These are phyloP conservation scores for Epichloe elymi DNA, from an alignment of 2,329 filamentous ascomycete genomes.

Conservation along the genomic window DNA sequence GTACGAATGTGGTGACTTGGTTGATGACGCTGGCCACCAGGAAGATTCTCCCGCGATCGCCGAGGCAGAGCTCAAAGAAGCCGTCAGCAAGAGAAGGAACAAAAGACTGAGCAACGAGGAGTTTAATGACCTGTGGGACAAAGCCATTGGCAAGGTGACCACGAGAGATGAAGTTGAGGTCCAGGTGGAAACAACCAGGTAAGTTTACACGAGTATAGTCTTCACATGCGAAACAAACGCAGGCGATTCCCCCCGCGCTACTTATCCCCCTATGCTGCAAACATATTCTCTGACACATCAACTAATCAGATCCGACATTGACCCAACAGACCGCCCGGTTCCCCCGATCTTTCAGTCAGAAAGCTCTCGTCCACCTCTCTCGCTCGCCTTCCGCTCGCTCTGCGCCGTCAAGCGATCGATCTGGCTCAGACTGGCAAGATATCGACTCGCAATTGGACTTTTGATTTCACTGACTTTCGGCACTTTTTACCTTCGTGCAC, in stretches of 20 bases:
- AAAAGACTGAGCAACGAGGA: conserved; percentile 77
- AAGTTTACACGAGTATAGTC: conserved; percentile 27
- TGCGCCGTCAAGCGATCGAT: conserved; percentile 69
- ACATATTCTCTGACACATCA: conserved; percentile 37
- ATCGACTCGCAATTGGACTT: conserved; percentile 74
- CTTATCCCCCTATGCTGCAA: neutral
- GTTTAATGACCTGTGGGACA: conserved; percentile 78
- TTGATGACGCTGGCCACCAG: conserved; percentile 45
- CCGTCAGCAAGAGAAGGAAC: conserved; percentile 61
- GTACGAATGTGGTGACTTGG: conserved; percentile 73
- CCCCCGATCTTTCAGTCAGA: conserved; percentile 46
- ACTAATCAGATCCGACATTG: conserved; percentile 80
- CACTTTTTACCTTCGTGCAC: conserved; percentile 49
- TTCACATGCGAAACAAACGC: neutral
- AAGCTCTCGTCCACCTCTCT: conserved; percentile 75
- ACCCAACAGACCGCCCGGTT: conserved; percentile 58
- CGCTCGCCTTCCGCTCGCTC: conserved; percentile 75
- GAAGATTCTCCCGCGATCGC: conserved; percentile 44
- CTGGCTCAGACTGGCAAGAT: conserved; percentile 68
- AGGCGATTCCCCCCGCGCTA: neutral
- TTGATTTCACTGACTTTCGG: conserved; percentile 37
- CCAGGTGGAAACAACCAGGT: conserved; percentile 31
- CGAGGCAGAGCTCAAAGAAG: conserved; percentile 65
- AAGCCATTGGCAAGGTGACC: conserved; percentile 60
- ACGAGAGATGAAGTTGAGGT: conserved; percentile 45